Percentiles rank a stretch among this genome's conserved stretches.
Evolutionary conservation across 306 rosid genomes (phyloP).

Genomic region (Citrullus amarus): DNA sequence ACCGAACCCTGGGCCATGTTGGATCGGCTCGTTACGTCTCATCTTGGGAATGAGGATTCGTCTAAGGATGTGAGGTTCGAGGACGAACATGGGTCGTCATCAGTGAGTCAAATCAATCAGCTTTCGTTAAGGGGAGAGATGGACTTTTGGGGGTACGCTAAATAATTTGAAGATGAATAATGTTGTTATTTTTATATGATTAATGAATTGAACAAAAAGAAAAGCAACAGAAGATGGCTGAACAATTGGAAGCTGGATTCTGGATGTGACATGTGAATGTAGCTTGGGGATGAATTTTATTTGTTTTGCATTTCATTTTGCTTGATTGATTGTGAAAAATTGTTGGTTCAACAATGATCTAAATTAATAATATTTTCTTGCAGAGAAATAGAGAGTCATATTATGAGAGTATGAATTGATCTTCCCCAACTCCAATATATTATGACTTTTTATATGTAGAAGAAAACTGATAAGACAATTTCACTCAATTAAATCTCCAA

Average conservation of each 20-base stretch:
- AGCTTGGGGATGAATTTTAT: too few species aligned
- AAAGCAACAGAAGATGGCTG: background rate
- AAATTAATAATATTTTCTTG: too few species aligned
- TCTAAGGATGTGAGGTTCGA: constrained; percentile 38
- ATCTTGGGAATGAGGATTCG: constrained; percentile 51
- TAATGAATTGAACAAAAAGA: too few species aligned
- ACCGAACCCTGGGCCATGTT: constrained; percentile 59
- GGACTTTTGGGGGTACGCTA: constrained; percentile 82
- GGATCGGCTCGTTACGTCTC: constrained; percentile 56
- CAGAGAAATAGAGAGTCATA: too few species aligned
- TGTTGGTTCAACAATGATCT: too few species aligned
- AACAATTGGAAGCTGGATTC: background rate
- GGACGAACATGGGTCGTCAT: constrained; percentile 26
- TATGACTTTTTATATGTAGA: too few species aligned
- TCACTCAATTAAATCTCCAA: too few species aligned
- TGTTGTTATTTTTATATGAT: background rate
- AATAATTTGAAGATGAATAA: constrained; percentile 14
- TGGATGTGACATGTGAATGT: background rate
- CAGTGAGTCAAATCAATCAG: constrained; percentile 41
- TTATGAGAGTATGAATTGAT: too few species aligned
- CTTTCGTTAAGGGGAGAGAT: constrained; percentile 69
- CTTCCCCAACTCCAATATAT: too few species aligned
- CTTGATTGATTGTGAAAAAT: too few species aligned
- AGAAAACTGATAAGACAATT: too few species aligned
- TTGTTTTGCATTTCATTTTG: too few species aligned